Evolutionary conservation across 108 stramenopile species (phyloP), one percentile per base, ranked within the genome.

Genomic region (Halocafeteria seosinensis): DNA sequence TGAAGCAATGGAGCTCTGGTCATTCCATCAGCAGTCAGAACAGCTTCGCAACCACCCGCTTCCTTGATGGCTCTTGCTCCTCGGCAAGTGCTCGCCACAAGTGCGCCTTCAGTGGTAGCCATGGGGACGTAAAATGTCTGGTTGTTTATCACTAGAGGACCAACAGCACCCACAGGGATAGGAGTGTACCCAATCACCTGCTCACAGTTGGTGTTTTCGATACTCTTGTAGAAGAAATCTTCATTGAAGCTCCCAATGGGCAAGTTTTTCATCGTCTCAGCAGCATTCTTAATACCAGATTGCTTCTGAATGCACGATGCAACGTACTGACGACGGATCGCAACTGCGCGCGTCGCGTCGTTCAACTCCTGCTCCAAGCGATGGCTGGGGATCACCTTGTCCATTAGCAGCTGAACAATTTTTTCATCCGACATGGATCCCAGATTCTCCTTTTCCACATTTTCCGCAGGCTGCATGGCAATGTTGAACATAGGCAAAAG

Each of bases 31-130:
- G 81, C 77, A 17, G 90, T 62, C 37, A 97, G 75, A 32, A 71
- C 60, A 23, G 87, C 83, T 13, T 68, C 35, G 52, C 59, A 55
- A 3, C 77, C 77, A n/a, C 77, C 77, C 9, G 73, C 67, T 24
- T 50, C 68, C 8, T 85, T 71, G 64, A 96, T 92, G 24, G 94
- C 94, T 74, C 93, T 91, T 79, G 87, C 89, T 37, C 94, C 94
- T 37, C 94, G 86, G 72, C 94, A 90, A 34, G 94, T 89, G 65
- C 81, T 83, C 28, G 94, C 94, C 0, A 96, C 88, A 24, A 96
- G 74, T 26, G 69, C 94, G 92, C 53, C 94, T 91, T 96, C 95
- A 2, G 95, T 96, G 5, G 95, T 96, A 27, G 95, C 95, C 92
- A 96, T 92, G 64, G 94, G 94, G 53, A 96, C 78, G 67, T 87